A percentile compares a stretch with the other conserved stretches of the same genome.
These are phyloP conservation scores for Purshia tridentata DNA, from an alignment of 306 rosid species.

Conservation along the genomic window DNA sequence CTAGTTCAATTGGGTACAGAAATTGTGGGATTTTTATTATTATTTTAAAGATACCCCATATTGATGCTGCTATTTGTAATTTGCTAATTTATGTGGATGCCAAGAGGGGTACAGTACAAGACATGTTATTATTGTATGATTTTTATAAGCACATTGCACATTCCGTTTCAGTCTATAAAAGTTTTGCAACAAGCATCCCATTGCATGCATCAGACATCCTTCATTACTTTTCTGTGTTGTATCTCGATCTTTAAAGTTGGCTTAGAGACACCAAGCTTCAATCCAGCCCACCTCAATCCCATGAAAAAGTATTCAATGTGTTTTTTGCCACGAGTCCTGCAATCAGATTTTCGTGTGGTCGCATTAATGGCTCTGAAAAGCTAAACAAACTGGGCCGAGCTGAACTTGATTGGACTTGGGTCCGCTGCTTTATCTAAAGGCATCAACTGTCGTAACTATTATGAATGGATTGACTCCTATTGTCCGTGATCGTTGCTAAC, in stretches of 20 bases:
- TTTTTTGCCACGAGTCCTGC: too few species aligned
- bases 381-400: neutral
- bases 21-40: neutral
- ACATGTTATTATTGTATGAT: slow-evolving; percentile 10
- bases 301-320: neutral
- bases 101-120: neutral
- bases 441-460: neutral
- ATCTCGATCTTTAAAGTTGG: too few species aligned
- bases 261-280: too few species aligned
- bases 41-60: neutral
- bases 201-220: too few species aligned
- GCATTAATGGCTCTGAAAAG: neutral
- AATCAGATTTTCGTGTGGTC: too few species aligned
- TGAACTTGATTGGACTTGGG: neutral
- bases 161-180: neutral
- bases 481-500: neutral
- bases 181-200: neutral
- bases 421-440: neutral
- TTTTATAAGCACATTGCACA: neutral
- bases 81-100: neutral
- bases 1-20: neutral
- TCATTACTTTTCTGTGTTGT: too few species aligned
- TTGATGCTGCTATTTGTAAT: neutral
- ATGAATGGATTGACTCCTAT: neutral
- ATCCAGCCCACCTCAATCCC: neutral